These are phyloP conservation scores for Daldinia loculata DNA, from an alignment of 495 filamentous ascomycete genomes.

Conservation along the genomic window DNA sequence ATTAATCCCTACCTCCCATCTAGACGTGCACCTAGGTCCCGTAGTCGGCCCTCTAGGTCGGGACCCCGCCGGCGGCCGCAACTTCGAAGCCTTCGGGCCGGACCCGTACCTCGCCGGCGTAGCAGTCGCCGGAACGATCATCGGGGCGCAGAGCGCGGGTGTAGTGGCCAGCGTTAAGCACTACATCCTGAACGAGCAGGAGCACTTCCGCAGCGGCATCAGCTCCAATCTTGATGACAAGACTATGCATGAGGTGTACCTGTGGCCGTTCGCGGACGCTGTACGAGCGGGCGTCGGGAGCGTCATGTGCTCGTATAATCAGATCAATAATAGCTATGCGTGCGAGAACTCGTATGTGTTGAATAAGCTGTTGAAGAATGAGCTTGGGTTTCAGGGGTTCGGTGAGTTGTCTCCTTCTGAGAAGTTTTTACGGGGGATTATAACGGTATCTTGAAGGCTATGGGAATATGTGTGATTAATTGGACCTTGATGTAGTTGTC, in stretches of 20 bases:
- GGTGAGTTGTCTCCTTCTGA: conserved; percentile 57
- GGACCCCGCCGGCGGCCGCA: conserved; percentile 68
- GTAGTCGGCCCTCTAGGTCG: conserved; percentile 64
- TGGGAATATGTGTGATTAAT: background rate
- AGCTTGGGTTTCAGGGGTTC: conserved; percentile 65
- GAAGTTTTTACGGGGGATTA: too few species aligned
- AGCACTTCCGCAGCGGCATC: conserved; percentile 51
- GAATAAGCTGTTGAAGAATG: conserved; percentile 62
- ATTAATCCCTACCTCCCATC: conserved; percentile 16
- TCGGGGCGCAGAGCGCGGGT: conserved; percentile 64
- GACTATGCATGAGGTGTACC: conserved; percentile 73
- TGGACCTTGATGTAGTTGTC: conserved; percentile 60
- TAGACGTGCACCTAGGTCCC: conserved; percentile 60
- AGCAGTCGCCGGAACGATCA: conserved; percentile 62
- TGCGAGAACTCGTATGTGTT: conserved; percentile 57
- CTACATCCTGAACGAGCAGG: conserved; percentile 61
- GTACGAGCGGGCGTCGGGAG: conserved; percentile 66
- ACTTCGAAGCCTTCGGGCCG: conserved; percentile 73
- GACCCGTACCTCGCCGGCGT: conserved; percentile 69
- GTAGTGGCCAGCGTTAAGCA: conserved; percentile 70
- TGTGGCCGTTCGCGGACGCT: conserved; percentile 76
- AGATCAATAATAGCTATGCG: conserved; percentile 54
- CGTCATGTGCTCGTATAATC: conserved; percentile 72
- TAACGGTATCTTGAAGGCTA: background rate
- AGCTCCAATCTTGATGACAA: conserved; percentile 69